Percentiles rank a stretch among this genome's conserved stretches.
Evolutionary conservation across 768 basidiomycete genomes (phyloP).

Genomic region (Trametes gibbosa): DNA sequence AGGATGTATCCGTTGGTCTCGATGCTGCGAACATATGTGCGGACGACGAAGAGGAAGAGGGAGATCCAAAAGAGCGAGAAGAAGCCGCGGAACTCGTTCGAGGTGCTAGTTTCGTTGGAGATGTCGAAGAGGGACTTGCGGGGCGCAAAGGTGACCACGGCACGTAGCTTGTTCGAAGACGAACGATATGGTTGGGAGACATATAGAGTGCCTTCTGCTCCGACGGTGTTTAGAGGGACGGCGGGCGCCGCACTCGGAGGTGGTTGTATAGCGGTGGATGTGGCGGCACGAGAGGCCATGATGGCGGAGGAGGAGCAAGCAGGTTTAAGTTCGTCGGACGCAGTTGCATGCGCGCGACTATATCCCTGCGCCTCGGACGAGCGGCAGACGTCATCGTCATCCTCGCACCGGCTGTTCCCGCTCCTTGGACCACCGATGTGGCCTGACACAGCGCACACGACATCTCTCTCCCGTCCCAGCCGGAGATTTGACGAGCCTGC

Average conservation of each 20-base stretch:
- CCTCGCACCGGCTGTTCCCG: no score
- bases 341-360: background rate
- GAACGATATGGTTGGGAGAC: constrained; percentile 78
- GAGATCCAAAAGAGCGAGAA: constrained; percentile 94
- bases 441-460: background rate
- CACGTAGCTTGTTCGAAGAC: constrained; percentile 74
- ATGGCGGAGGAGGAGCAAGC: background rate
- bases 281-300: background rate
- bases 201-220: constrained; percentile 64
- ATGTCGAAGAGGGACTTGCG: constrained; percentile 85
- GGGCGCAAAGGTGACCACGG: constrained; percentile 83
- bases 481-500: no score
- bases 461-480: no score
- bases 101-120: constrained; percentile 64
- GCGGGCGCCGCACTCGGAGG: constrained; percentile 13
- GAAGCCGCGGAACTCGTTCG: constrained; percentile 93
- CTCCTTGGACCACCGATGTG: no score
- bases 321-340: no score
- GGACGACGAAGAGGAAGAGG: constrained; percentile 76
- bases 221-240: constrained; percentile 34
- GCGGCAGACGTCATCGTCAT: no score
- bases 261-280: background rate
- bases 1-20: constrained; percentile 78
- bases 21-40: constrained; percentile 74
- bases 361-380: background rate